A percentile compares a stretch with the other conserved stretches of the same genome.
phyloP scores from a whole-genome alignment of 345 rosid species.

The Salix viminalis region DNA sequence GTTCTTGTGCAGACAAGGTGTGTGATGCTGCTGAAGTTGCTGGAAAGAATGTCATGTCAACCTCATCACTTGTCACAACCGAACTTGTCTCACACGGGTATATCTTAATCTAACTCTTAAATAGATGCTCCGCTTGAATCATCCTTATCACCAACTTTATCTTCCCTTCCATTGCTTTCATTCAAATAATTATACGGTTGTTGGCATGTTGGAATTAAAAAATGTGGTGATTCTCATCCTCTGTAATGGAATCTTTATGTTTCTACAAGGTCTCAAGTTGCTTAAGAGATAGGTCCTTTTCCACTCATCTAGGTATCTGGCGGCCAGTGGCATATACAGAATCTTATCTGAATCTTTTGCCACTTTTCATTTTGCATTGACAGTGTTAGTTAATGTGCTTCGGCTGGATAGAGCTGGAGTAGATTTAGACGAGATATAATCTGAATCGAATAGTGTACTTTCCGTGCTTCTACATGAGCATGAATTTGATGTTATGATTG shows the following conservation, averaged over 20 bases:
- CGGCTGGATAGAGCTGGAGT: not conserved
- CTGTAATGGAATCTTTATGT: not conserved
- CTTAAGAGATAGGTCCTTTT: not conserved
- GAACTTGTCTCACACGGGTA: slow-evolving; percentile 78
- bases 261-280: not conserved
- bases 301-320: not conserved
- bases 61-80: slow-evolving; percentile 77
- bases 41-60: slow-evolving; percentile 87
- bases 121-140: not conserved
- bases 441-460: not conserved
- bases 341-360: not conserved
- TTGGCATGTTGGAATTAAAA: slow-evolving; percentile 8
- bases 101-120: not conserved
- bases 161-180: not conserved
- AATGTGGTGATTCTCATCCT: not conserved
- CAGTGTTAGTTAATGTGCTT: too few species aligned
- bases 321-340: not conserved
- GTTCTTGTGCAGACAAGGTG: slow-evolving; percentile 40
- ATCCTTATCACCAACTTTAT: not conserved
- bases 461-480: not conserved
- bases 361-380: too few species aligned
- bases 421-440: not conserved
- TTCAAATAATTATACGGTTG: not conserved
- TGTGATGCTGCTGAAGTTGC: slow-evolving; percentile 93
- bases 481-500: not conserved